Conservation (phyloP, 768 basidiomycete genomes). For the Cystobasidiopsis lactophilus region DNA sequence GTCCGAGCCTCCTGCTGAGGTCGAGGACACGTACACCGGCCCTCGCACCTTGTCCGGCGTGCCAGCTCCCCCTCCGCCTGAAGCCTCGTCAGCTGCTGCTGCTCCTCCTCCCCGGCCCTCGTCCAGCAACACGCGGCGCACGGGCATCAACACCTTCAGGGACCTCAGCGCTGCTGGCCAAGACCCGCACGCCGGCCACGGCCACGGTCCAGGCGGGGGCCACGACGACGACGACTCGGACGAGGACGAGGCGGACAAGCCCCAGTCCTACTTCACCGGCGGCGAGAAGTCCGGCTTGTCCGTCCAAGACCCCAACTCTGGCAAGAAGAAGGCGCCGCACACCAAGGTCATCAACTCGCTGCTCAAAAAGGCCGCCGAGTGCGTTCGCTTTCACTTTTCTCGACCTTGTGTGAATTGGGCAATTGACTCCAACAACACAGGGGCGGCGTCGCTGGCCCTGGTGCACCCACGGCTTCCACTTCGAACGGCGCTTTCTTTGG, state of each 20-base stretch:
- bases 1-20: not conserved
- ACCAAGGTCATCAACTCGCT: constrained; percentile 32
- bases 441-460: constrained; percentile 4
- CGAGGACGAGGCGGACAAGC: constrained; percentile 25
- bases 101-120: not conserved
- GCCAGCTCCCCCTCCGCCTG: not conserved
- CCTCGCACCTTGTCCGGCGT: not conserved
- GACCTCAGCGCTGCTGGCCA: not conserved
- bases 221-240: not conserved
- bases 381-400: constrained; percentile 20
- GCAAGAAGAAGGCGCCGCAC: constrained; percentile 32
- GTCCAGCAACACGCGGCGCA: not conserved
- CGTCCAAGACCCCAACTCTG: constrained; percentile 56
- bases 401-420: not conserved
- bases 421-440: not conserved
- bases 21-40: not conserved
- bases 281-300: constrained; percentile 68
- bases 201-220: not conserved
- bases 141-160: not conserved
- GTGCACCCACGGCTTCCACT: constrained; percentile 1
- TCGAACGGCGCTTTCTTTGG: not conserved
- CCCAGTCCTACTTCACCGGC: constrained; percentile 70
- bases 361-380: constrained; percentile 62
- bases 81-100: not conserved
- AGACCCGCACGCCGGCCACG: no score